Percentiles rank a stretch among this genome's conserved stretches.
phyloP scores from a whole-genome alignment of 139 green algal species.

The Chlorella sorokiniana region DNA sequence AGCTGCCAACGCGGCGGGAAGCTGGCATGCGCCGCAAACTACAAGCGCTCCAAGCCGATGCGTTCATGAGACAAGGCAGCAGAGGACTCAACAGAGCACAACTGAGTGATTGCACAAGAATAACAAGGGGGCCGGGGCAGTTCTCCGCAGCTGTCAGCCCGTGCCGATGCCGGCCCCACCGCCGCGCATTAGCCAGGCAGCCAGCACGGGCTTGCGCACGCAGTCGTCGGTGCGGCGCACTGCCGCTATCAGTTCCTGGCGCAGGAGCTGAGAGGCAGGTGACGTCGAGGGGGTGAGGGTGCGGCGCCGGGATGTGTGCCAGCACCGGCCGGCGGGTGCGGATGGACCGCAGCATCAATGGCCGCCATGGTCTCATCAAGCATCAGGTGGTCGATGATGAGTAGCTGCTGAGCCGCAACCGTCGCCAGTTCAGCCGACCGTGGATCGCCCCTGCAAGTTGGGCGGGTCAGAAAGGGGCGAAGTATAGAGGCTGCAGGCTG shows the following conservation, averaged over 20 bases:
- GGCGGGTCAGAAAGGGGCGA: background rate
- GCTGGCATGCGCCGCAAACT: no score
- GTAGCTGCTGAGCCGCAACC: conserved; percentile 29
- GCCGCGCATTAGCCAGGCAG: conserved; percentile 14
- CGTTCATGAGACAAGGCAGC: no score
- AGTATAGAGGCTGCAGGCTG: background rate
- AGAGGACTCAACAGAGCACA: no score
- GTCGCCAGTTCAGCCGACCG: background rate
- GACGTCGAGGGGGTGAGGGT: background rate
- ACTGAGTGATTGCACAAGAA: no score
- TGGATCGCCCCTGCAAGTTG: background rate
- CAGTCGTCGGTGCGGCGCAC: conserved; percentile 15
- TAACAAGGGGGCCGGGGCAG: background rate
- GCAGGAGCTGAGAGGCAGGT: background rate
- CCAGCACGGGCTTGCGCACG: conserved; percentile 31
- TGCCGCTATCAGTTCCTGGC: background rate
- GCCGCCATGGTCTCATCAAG: conserved; percentile 3
- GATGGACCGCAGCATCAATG: background rate
- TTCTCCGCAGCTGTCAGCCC: background rate
- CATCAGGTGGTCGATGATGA: conserved; percentile 2
- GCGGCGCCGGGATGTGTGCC: background rate
- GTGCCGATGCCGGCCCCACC: background rate
- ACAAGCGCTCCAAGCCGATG: no score
- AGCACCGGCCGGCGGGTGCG: background rate
- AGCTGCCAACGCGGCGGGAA: no score